Percentiles rank a stretch among this genome's conserved stretches.
Conservation (phyloP, 306 rosid species). For the Erythrophleum fordii region DNA sequence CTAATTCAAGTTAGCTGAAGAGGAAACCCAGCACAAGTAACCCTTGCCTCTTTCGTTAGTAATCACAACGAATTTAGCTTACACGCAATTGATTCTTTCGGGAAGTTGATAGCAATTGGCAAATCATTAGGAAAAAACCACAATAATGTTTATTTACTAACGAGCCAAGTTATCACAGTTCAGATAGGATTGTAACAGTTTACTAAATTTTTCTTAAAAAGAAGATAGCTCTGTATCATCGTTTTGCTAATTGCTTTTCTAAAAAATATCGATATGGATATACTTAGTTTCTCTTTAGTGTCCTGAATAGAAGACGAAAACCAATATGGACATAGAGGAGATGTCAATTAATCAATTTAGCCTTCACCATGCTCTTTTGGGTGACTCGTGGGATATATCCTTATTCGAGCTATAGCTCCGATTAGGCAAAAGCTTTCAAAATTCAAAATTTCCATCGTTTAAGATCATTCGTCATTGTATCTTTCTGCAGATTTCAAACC, state of each 20-base stretch:
- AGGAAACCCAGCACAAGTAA: not conserved
- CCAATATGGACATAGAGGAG: too few species aligned
- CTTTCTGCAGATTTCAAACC: not conserved
- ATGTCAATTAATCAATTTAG: too few species aligned
- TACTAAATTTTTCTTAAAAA: too few species aligned
- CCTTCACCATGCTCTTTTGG: too few species aligned
- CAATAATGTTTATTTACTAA: not conserved
- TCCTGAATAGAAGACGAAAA: too few species aligned
- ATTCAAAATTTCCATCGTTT: not conserved
- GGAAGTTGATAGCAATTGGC: not conserved
- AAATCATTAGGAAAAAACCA: not conserved
- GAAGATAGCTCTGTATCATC: too few species aligned
- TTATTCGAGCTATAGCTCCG: too few species aligned
- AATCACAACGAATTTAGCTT: not conserved
- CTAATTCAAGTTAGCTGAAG: not conserved
- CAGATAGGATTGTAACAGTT: not conserved
- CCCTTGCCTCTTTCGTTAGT: not conserved
- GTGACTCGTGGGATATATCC: too few species aligned
- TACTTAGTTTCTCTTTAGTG: too few species aligned
- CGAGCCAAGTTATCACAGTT: not conserved
- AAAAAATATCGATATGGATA: too few species aligned
- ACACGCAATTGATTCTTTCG: not conserved
- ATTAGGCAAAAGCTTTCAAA: not conserved
- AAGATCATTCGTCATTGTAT: not conserved
- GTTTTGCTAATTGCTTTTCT: too few species aligned